Conservation (phyloP, 169 alveolate genomes). For the Eimeria praecox region DNA sequence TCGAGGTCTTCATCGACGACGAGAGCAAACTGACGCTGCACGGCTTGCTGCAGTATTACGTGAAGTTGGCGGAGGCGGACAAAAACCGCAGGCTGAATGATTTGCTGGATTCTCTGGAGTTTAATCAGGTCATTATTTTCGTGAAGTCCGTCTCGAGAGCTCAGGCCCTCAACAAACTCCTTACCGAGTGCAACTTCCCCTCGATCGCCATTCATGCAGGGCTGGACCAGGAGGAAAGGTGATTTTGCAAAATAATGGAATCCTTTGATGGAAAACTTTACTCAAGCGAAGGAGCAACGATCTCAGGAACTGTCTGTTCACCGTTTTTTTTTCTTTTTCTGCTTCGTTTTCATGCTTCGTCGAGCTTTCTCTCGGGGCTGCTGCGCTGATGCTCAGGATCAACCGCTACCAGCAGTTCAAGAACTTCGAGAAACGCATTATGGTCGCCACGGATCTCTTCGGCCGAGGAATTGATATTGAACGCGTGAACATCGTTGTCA, state of each 20-base stretch:
- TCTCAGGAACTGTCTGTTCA: neutral
- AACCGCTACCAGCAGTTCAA: slow-evolving; percentile 97
- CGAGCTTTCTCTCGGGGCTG: neutral
- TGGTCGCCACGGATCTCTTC: slow-evolving; percentile 99
- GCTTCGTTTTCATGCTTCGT: neutral
- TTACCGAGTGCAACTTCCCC: slow-evolving; percentile 99
- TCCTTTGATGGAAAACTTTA: neutral
- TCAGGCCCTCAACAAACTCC: slow-evolving; percentile 96
- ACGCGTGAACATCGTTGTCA: slow-evolving; percentile 99
- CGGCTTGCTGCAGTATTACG: slow-evolving; percentile 99
- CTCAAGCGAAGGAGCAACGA: neutral
- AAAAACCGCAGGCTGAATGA: slow-evolving; percentile 98
- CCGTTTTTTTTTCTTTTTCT: neutral
- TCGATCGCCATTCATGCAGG: slow-evolving; percentile 99
- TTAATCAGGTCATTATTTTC: slow-evolving; percentile 98
- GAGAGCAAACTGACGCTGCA: slow-evolving; percentile 99
- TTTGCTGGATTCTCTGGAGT: slow-evolving; percentile 98
- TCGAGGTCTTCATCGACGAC: slow-evolving; percentile 99
- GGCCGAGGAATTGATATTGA: slow-evolving; percentile 99
- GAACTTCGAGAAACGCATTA: slow-evolving; percentile 98
- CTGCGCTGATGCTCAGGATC: slow-evolving; percentile 89
- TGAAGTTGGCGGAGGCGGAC: slow-evolving; percentile 98
- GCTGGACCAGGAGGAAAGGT: slow-evolving; percentile 95
- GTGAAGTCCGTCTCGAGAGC: slow-evolving; percentile 98
- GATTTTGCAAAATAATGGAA: neutral